Conservation (phyloP, 2,329 filamentous ascomycete species). For the Metarhizium sp. region DNA sequence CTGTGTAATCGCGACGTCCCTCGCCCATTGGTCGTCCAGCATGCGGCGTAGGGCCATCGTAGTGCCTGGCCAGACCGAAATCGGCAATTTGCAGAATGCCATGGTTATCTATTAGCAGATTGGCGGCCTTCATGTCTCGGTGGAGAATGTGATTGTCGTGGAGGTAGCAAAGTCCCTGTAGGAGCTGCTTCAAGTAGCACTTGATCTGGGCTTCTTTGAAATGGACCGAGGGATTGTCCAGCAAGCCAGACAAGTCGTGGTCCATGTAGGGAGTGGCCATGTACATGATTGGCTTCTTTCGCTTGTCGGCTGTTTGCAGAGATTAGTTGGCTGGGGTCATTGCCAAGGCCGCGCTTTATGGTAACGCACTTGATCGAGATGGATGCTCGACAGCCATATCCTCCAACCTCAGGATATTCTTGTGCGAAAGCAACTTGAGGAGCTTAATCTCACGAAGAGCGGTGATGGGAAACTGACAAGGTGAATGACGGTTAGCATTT, state of each 20-base stretch:
- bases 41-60: conserved; percentile 73
- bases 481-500: conserved; percentile 1
- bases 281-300: conserved; percentile 82
- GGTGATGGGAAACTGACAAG: conserved; percentile 82
- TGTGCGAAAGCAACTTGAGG: conserved; percentile 86
- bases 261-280: conserved; percentile 99
- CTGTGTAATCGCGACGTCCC: conserved; percentile 84
- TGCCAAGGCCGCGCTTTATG: not conserved
- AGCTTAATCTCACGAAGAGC: conserved; percentile 96
- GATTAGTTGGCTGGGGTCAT: not conserved
- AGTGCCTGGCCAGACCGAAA: conserved; percentile 89
- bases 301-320: conserved; percentile 52
- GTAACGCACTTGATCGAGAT: conserved; percentile 45
- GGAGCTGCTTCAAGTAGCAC: conserved; percentile 90
- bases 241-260: conserved; percentile 91
- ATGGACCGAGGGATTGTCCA: conserved; percentile 85
- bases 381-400: conserved; percentile 92
- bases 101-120: conserved; percentile 88
- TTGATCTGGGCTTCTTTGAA: conserved; percentile 92
- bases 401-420: conserved; percentile 76
- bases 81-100: conserved; percentile 94
- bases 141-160: conserved; percentile 87
- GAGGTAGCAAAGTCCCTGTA: conserved; percentile 82
- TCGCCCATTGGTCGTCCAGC: conserved; percentile 74
- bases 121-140: conserved; percentile 98